Evolutionary conservation across 495 filamentous ascomycete genomes (phyloP).

Genomic region (Friedmanniomyces simplex): DNA sequence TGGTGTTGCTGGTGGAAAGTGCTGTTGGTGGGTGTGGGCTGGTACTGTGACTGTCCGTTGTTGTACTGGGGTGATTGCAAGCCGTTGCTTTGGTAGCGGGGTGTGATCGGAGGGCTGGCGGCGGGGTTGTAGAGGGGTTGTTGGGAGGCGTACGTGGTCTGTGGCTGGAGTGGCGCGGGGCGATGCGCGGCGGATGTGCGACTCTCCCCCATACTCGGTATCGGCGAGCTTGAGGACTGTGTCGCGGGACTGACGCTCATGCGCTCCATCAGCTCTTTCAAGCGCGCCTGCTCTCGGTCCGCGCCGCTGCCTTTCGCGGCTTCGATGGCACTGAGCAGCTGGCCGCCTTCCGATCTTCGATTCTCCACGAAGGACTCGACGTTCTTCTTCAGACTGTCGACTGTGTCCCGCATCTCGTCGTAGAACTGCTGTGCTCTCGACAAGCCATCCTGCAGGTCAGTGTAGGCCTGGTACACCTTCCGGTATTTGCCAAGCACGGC

Average conservation of each 20-base stretch:
- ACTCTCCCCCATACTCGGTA: neutral
- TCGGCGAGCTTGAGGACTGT: slow-evolving; percentile 9
- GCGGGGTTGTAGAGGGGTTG: slow-evolving; percentile 28
- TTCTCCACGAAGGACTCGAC: slow-evolving; percentile 96
- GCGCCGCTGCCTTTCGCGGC: slow-evolving; percentile 65
- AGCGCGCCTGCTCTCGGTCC: slow-evolving; percentile 71
- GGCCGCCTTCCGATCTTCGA: slow-evolving; percentile 79
- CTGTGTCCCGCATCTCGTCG: slow-evolving; percentile 87
- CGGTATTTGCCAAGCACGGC: slow-evolving; percentile 80
- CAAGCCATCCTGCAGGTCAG: slow-evolving; percentile 78
- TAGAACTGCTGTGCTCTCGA: slow-evolving; percentile 86
- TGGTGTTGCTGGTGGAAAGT: slow-evolving; percentile 20
- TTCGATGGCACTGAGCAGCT: slow-evolving; percentile 81
- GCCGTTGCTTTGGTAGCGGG: slow-evolving; percentile 18
- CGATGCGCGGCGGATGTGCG: slow-evolving; percentile 26
- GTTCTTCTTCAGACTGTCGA: slow-evolving; percentile 90
- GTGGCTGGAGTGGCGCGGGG: slow-evolving; percentile 35
- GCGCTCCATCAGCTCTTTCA: slow-evolving; percentile 87
- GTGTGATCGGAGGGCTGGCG: slow-evolving; percentile 29
- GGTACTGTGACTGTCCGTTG: neutral
- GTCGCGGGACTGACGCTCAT: slow-evolving; percentile 46
- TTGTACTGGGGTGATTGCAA: neutral
- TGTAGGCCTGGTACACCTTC: slow-evolving; percentile 83
- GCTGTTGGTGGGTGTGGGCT: slow-evolving; percentile 15
- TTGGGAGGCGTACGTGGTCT: slow-evolving; percentile 23